Evolutionary conservation across 176 grass and related monocot species (phyloP).

Genomic region (Elaeis guineensis): DNA sequence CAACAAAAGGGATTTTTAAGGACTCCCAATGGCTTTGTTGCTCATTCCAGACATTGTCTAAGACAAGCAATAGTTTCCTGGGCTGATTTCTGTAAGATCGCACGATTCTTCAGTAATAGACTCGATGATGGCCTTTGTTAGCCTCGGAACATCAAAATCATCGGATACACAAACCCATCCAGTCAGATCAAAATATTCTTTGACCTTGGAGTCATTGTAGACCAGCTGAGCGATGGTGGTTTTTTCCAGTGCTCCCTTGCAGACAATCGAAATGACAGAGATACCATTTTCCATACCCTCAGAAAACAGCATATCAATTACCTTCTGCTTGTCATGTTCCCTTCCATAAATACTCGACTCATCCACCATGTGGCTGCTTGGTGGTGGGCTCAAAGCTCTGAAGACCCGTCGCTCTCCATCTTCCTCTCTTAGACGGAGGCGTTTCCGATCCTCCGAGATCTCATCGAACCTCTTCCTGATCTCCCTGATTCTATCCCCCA

Average conservation of each 20-base stretch:
- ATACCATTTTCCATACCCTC: neutral
- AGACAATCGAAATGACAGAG: no score
- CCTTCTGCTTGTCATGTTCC: conserved; percentile 13
- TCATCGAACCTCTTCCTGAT: conserved; percentile 23
- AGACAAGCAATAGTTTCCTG: conserved; percentile 26
- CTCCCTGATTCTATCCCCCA: conserved; percentile 11
- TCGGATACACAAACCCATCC: conserved; percentile 35
- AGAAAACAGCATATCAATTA: conserved; percentile 11
- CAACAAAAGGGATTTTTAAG: conserved; percentile 2
- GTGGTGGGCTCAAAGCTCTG: neutral
- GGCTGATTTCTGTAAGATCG: conserved; percentile 3
- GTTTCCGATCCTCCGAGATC: conserved; percentile 17
- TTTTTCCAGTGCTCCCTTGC: no score
- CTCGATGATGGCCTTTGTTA: conserved; percentile 11
- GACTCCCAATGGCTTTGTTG: conserved; percentile 9
- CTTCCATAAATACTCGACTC: conserved; percentile 30
- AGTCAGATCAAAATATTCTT: conserved; percentile 17
- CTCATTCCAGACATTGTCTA: conserved; percentile 40
- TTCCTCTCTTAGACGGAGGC: conserved; percentile 8
- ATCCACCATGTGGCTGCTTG: conserved; percentile 27
- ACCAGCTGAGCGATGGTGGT: conserved; percentile 34
- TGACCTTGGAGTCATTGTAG: conserved; percentile 18
- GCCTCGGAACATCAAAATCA: conserved; percentile 27
- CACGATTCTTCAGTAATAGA: conserved; percentile 8
- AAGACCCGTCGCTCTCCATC: conserved; percentile 14